These are phyloP conservation scores for Scenedesmus sp. DNA, from an alignment of 163 green algal species.

Conservation along the genomic window DNA sequence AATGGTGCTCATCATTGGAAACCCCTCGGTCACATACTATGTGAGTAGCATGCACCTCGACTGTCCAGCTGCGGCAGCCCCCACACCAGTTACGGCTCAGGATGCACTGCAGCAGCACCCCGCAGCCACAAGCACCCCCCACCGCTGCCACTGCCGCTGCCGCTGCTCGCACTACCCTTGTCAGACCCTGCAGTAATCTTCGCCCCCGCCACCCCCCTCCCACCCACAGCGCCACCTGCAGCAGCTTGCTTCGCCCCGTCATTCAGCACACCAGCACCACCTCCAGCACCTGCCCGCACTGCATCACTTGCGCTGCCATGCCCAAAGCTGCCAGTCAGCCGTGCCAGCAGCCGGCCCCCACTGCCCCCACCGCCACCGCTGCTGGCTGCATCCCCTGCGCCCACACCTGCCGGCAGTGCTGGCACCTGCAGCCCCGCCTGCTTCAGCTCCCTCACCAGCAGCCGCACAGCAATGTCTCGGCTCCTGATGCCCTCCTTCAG, in stretches of 20 bases:
- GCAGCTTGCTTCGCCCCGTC: neutral
- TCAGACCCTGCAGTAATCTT: neutral
- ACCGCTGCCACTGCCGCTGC: neutral
- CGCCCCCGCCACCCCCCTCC: too few species aligned
- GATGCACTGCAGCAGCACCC: neutral
- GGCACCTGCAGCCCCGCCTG: neutral
- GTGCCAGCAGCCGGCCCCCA: neutral
- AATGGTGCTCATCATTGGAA: too few species aligned
- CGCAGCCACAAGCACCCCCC: neutral
- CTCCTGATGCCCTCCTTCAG: constrained; percentile 2
- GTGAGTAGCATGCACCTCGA: neutral
- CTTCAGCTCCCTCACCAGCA: constrained; percentile 21
- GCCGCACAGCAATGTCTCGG: neutral
- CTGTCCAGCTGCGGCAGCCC: neutral
- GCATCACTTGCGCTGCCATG: neutral
- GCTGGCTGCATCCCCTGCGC: neutral
- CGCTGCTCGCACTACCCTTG: neutral
- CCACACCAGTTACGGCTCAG: neutral
- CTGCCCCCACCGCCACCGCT: neutral
- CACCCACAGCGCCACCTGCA: neutral
- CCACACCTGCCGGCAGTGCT: neutral
- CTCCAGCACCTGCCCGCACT: too few species aligned
- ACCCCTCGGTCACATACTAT: too few species aligned
- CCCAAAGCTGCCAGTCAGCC: constrained; percentile 11
- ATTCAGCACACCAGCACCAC: neutral